Base-by-base conservation (phyloP, 768 basidiomycete species). In the Boletellus emodensis region DNA sequence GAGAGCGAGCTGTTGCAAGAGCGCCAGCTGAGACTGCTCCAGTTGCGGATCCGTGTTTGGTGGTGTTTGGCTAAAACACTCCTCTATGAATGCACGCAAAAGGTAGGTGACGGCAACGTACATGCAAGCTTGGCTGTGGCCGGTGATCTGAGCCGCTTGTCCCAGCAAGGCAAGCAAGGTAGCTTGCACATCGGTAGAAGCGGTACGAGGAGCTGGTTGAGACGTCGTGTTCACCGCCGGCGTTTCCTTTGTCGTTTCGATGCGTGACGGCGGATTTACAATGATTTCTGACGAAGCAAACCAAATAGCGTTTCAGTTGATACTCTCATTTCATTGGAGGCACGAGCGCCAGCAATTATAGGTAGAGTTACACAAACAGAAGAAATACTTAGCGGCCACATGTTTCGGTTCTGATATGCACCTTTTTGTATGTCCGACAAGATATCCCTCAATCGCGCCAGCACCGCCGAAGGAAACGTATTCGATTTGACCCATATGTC, bases 401-500 rank as follows among this genome's bases (percentile, higher is more conserved):
- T 68, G 66, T 57, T 64, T 69, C 67, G 71, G 72, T 73, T 73
- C 70, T 72, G 77, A 84, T 90, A 91, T 80, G 87, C 88, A 93
- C 90, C 90, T 91, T 91, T 83, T 76, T 77, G 79, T 64, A 69
- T 74, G 65, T 76, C 81, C 71, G 79, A 80, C 70, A 90, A 68
- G 68, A 85, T 72, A 68, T 83, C 80, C 70, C 77, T 74, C 67
- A 96, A 76, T 59, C 83, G 85, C 54, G 83, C 74, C 63, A 94
- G 73, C 65, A 89, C 82, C 60, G 78, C 66, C 61, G 83, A 66
- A 51, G 93, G 86, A 73, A 99, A 99, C 43, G 95, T 95, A 70
- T 77, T 82, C 51, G 84, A 82, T 70, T 94, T 95, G 62, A 78
- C 80, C 95, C 95, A 99, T 63, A 99, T 97, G 73, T 97, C 96